Evolutionary conservation across 2,329 filamentous ascomycete genomes (phyloP), one percentile per base, ranked within the genome.

Genomic region (Tolypocladium tundrense): DNA sequence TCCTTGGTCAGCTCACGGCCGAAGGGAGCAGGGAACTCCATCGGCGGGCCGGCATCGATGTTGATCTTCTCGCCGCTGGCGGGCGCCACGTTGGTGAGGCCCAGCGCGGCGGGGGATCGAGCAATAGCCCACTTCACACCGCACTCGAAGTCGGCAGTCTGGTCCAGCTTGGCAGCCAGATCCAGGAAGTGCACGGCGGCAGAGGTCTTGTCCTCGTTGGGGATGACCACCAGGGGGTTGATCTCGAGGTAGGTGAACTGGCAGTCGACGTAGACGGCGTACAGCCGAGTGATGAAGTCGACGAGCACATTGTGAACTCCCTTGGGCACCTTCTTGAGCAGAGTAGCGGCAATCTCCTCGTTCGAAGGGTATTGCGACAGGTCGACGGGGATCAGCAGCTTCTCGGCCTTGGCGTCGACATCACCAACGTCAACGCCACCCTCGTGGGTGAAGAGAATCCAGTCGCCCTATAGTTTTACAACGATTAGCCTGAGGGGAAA

Each of bases 191-290:
- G 85, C 57, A 99, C 94, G 48, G 91, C 88, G 59, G 94, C 94
- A 59, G 91, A 96, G 66, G 93, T 97, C 72, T 84, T 88, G 68
- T 92, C 87, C 65, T 84, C 88, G 76, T 97, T 97, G 75, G 94
- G 94, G 69, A 99, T 93, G 73, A 97, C 94, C 62, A 99, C 94
- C 64, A 99, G 82, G 67, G 94, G 94, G 86, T 99, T 99, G 83
- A 99, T 99, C 79, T 99, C 94, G 68, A 99, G 91, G 82, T 99
- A 99, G 71, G 94, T 97, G 85, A 99, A 99, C 79, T 99, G 94
- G 86, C 90, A 96, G 83, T 99, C 94, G 64, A 97, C 94, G 72
- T 97, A 99, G 79, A 99, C 94, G 68, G 93, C 94, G 74, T 99
- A 99, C 66, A 99, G 84, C 69, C 94, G 88, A 70, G 91, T 91